Evolutionary conservation across 805 yeast species (phyloP), one percentile per base, ranked within the genome.

Genomic region (Saturnispora quitensis): DNA sequence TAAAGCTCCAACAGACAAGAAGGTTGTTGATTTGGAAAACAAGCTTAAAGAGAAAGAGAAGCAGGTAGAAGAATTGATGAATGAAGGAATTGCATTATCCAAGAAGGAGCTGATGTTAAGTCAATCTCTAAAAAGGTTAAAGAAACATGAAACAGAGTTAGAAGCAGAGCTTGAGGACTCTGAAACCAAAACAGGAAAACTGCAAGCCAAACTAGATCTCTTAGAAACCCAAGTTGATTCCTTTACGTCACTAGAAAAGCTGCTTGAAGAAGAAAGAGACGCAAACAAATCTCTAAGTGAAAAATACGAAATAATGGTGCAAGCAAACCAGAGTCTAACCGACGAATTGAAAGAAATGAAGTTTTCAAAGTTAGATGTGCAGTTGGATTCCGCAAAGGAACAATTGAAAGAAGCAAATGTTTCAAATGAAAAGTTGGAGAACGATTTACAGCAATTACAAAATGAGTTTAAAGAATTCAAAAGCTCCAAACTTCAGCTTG

Each of bases 21-120:
- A 13, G 5, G 17, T 27, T 7, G n/a, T n/a, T n/a, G 36, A 56
- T 36, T n/a, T 25, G 34, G 25, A 52, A 58, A 56, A 20, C 6
- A 74, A 66, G 51, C 65, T 65, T 45, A 68, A 56, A 60, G 78
- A 66, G 58, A 83, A 71, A 70, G 87, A 89, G 48, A 75, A 71
- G 12, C 77, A 80, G 31, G 80, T 90, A 25, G 75, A 77, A 17
- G 81, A 83, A 52, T 68, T 90, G 28, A 62, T 86, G 61, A 80
- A 77, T 50, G 96, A 89, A 65, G 96, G 96, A 4, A 82, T 84
- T 55, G 78, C 76, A 24, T 67, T 89, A 38, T 80, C 93, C 0
- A 74, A 75, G 53, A 81, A 79, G 54, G 97, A 91, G 59, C 73
- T 88, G 27, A 79, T 77, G 57, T 73, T 81, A 49, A 81, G 78